phyloP scores from a whole-genome alignment of 352 stramenopile species.

The Pythium grandisporangium region DNA sequence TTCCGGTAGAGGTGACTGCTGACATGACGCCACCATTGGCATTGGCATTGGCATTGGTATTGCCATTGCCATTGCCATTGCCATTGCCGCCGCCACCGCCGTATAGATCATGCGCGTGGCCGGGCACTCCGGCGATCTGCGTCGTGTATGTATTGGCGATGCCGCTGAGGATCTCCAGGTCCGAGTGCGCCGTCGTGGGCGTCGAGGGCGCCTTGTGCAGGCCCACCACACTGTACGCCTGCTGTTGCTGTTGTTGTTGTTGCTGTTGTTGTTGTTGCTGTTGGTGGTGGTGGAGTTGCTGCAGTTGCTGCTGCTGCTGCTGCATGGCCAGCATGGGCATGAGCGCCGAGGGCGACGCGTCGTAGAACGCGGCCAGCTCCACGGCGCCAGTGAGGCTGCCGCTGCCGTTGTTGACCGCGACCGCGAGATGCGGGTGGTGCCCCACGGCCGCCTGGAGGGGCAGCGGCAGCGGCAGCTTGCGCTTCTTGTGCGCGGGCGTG shows the following conservation, averaged over 20 bases:
- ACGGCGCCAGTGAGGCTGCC: conserved; percentile 1
- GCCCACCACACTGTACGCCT: no score
- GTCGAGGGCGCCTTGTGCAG: no score
- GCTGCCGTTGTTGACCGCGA: background rate
- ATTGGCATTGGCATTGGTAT: no score
- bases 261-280: conserved; percentile 4
- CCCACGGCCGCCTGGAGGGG: conserved; percentile 1
- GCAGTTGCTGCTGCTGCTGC: conserved; percentile 29
- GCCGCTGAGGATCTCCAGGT: conserved; percentile 77
- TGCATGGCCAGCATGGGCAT: conserved; percentile 57
- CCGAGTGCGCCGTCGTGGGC: conserved; percentile 36
- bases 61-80: no score
- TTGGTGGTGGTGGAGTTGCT: no score
- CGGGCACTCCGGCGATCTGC: conserved; percentile 4
- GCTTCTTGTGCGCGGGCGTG: conserved; percentile 49
- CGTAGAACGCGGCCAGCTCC: conserved; percentile 60
- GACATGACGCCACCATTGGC: no score
- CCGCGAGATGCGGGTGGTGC: conserved; percentile 8
- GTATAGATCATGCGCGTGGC: background rate
- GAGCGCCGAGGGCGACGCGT: conserved; percentile 23
- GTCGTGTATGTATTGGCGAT: conserved; percentile 75
- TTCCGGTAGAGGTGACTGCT: no score
- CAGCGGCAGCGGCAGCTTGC: conserved; percentile 27
- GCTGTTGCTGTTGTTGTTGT: conserved; percentile 8
- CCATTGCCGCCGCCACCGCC: conserved; percentile 1